Evolutionary conservation across 1,139 yeast genomes (phyloP).

Genomic region (Arxiozyma slooffiae): DNA sequence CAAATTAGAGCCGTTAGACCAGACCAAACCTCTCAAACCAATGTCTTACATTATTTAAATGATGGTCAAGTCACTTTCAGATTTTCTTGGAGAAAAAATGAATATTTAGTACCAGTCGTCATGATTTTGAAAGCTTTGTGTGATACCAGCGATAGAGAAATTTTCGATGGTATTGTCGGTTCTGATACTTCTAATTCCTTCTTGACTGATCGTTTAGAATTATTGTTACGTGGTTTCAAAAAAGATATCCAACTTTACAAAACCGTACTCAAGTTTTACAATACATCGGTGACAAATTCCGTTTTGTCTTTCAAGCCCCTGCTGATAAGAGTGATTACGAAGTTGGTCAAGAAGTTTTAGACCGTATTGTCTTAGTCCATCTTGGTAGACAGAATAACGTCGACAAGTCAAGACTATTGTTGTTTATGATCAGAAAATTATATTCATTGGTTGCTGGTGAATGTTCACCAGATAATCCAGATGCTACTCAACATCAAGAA

Average conservation of each 20-base stretch:
- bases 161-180: conserved; percentile 93
- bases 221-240: conserved; percentile 80
- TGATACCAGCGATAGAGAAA: conserved; percentile 88
- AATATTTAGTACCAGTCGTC: conserved; percentile 83
- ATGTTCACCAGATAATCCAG: conserved; percentile 96
- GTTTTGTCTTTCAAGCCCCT: conserved; percentile 84
- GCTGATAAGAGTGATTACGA: conserved; percentile 82
- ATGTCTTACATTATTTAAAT: conserved; percentile 85
- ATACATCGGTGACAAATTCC: conserved; percentile 88
- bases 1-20: conserved; percentile 92
- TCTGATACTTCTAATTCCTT: conserved; percentile 79
- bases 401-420: conserved; percentile 77
- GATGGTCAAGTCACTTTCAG: conserved; percentile 96
- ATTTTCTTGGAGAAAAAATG: conserved; percentile 95
- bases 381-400: conserved; percentile 42
- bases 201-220: conserved; percentile 94
- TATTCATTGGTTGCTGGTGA: conserved; percentile 95
- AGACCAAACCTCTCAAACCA: conserved; percentile 95
- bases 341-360: conserved; percentile 78
- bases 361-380: conserved; percentile 83
- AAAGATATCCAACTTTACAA: conserved; percentile 51
- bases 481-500: conserved; percentile 98
- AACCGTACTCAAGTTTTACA: conserved; percentile 84
- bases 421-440: conserved; percentile 91
- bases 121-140: conserved; percentile 85